These are phyloP conservation scores for Cucumis melo DNA, from an alignment of 306 rosid genomes.

Conservation along the genomic window DNA sequence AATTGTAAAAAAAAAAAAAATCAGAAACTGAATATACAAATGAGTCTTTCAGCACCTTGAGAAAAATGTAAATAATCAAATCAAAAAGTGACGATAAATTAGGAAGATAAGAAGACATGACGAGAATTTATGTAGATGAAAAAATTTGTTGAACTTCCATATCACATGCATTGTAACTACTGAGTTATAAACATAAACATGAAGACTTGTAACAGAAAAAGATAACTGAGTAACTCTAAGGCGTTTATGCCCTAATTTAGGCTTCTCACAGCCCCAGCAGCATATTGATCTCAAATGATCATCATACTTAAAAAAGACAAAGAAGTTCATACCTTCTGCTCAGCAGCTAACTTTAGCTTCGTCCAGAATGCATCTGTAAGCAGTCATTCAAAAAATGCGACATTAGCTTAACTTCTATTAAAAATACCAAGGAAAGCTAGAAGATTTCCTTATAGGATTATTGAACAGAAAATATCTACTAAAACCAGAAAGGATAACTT, in stretches of 20 bases:
- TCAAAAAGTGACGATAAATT: neutral
- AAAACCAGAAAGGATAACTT: neutral
- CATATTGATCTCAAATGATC: neutral
- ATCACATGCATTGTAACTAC: neutral
- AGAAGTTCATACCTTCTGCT: constrained; percentile 46
- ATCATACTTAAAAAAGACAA: neutral
- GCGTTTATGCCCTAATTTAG: neutral
- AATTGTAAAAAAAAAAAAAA: neutral
- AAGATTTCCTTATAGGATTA: neutral
- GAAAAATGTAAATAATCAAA: neutral
- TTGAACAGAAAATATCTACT: neutral
- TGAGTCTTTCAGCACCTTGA: neutral
- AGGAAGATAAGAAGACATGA: neutral
- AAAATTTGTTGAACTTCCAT: neutral
- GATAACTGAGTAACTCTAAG: neutral
- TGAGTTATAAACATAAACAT: neutral
- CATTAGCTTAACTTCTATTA: neutral
- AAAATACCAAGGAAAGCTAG: neutral
- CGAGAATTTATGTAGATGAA: neutral
- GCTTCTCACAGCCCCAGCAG: neutral
- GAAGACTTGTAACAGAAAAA: neutral
- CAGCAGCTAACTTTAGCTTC: constrained; percentile 61
- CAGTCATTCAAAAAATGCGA: constrained; percentile 19
- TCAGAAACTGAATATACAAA: neutral
- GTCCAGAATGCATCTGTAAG: constrained; percentile 68